phyloP scores from a whole-genome alignment of 2,329 filamentous ascomycete species.

The Colletotrichum sidae region DNA sequence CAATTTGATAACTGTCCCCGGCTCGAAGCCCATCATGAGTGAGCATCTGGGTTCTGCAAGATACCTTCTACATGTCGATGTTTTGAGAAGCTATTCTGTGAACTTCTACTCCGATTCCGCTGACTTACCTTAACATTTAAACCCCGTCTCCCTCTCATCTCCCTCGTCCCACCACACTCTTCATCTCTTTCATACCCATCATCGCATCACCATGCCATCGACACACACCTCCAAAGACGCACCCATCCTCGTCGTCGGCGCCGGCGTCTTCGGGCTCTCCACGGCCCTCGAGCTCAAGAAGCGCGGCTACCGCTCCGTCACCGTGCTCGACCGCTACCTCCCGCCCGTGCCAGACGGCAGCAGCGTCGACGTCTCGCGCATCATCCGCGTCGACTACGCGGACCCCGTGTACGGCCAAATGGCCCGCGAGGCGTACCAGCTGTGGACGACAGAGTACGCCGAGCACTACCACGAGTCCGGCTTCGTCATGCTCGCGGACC shows the following conservation, averaged over 20 bases:
- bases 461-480: slow-evolving; percentile 47
- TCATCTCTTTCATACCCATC: neutral
- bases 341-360: slow-evolving; percentile 52
- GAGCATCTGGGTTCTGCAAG: neutral
- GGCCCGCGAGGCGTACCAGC: slow-evolving; percentile 51
- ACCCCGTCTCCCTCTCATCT: neutral
- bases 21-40: neutral
- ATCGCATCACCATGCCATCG: slow-evolving; percentile 1
- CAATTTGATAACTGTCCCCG: too few relatives aligned
- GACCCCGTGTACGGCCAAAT: slow-evolving; percentile 71
- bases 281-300: slow-evolving; percentile 43
- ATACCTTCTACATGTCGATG: too few relatives aligned
- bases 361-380: slow-evolving; percentile 55
- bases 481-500: slow-evolving; percentile 45
- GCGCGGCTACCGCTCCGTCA: slow-evolving; percentile 48
- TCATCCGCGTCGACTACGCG: slow-evolving; percentile 69
- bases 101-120: too few relatives aligned
- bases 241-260: slow-evolving; percentile 45
- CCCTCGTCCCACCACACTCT: neutral
- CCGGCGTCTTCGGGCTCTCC: slow-evolving; percentile 47
- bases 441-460: slow-evolving; percentile 43
- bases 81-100: too few relatives aligned
- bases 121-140: neutral
- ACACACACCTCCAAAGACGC: slow-evolving; percentile 33
- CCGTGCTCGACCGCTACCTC: slow-evolving; percentile 49